A percentile compares a stretch with the other conserved stretches of the same genome.
Evolutionary conservation across 495 filamentous ascomycete genomes (phyloP).

Genomic region (Daldinia concentrica): DNA sequence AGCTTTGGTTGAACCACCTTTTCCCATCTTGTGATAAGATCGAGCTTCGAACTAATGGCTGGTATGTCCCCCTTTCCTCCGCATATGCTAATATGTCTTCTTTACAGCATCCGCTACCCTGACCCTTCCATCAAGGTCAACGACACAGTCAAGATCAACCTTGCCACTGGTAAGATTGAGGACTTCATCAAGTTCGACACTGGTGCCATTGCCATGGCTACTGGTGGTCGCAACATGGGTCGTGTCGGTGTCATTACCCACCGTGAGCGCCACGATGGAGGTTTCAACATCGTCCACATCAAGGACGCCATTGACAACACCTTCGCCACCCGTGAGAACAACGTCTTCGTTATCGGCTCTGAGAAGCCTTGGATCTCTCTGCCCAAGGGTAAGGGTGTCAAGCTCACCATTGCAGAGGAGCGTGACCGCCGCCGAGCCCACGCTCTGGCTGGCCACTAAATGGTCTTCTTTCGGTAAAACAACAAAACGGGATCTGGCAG

Average conservation of each 20-base stretch:
- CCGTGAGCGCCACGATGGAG: slow-evolving; percentile 99
- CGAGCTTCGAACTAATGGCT: slow-evolving; percentile 55
- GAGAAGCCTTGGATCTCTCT: slow-evolving; percentile 99
- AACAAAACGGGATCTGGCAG: slow-evolving; percentile 42
- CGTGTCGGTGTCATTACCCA: slow-evolving; percentile 99
- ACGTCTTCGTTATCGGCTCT: slow-evolving; percentile 96
- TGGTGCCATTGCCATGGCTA: slow-evolving; percentile 95
- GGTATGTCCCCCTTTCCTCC: slow-evolving; percentile 53
- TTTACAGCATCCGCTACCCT: slow-evolving; percentile 92
- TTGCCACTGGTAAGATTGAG: slow-evolving; percentile 93
- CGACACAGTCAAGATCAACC: slow-evolving; percentile 99
- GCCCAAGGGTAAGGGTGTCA: slow-evolving; percentile 99
- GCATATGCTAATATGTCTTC: slow-evolving; percentile 54
- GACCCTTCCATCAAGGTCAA: slow-evolving; percentile 98
- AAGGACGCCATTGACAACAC: slow-evolving; percentile 99
- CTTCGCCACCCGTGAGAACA: slow-evolving; percentile 97
- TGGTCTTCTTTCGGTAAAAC: slow-evolving; percentile 28
- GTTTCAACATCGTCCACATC: slow-evolving; percentile 99
- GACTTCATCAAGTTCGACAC: slow-evolving; percentile 98
- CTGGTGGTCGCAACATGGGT: slow-evolving; percentile 99
- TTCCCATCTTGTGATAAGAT: slow-evolving; percentile 40
- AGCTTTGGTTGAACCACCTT: slow-evolving; percentile 80
- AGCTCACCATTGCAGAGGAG: slow-evolving; percentile 98
- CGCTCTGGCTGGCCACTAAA: slow-evolving; percentile 70
- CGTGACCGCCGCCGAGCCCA: slow-evolving; percentile 91